Percentiles rank a stretch among this genome's conserved stretches.
These are phyloP conservation scores for Schizochytrium sp. DNA, from an alignment of 108 stramenopile species.

Conservation along the genomic window DNA sequence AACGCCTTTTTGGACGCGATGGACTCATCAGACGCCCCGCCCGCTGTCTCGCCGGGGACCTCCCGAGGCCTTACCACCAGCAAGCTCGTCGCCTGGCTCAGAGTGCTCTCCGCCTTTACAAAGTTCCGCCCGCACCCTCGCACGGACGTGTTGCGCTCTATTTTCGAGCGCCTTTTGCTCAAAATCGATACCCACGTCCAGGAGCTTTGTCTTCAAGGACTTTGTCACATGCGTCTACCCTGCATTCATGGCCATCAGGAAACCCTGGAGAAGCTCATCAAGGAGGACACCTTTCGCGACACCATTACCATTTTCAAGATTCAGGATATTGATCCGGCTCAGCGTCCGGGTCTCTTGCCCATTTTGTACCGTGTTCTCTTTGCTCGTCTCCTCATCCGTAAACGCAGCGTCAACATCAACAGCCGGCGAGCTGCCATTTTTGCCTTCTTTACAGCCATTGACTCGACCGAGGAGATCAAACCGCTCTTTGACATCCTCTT, in stretches of 20 bases:
- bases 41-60: not conserved
- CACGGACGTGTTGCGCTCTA: not conserved
- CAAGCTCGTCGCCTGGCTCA: not conserved
- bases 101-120: not conserved
- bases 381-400: conserved; percentile 27
- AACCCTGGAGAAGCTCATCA: not conserved
- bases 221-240: not conserved
- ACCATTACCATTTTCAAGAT: not conserved
- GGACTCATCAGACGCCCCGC: not conserved
- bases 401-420: conserved; percentile 19
- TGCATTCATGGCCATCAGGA: not conserved
- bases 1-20: not conserved
- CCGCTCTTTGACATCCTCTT: conserved; percentile 30
- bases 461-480: conserved; percentile 29
- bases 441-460: conserved; percentile 30
- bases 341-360: conserved; percentile 34
- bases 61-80: not conserved
- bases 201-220: not conserved
- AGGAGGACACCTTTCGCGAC: not conserved
- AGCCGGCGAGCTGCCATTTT: conserved; percentile 35
- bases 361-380: conserved; percentile 35
- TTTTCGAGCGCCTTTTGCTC: not conserved
- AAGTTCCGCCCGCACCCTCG: not conserved
- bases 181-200: not conserved
- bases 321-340: conserved; percentile 14